Base-by-base conservation (phyloP, 441 rosid genomes). In the Pelargonium citronellum region DNA sequence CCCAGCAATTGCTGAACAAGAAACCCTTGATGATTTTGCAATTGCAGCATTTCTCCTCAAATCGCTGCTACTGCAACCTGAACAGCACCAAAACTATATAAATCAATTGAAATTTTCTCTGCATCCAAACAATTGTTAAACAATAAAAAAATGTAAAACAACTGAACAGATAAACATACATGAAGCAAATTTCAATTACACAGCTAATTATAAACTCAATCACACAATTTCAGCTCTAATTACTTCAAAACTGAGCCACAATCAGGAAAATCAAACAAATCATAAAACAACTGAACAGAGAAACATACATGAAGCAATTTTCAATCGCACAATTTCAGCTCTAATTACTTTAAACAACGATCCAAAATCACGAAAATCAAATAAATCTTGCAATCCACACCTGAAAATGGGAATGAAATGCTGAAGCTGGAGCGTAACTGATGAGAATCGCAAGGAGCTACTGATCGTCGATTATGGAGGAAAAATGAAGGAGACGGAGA, bases 1-100 rank as follows among this genome's bases (percentile, higher is more conserved):
- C 64, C 85, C 83, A 39, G 49, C 61, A 53, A 57, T 75, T 12
- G 77, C 71, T 0, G 83, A 80, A 66, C 87, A 83, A 60, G 37
- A 74, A 65, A 87, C 65, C 71, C 75, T 64, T 1, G 43, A 49
- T 19, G 67, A 57, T 57, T 57, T 0, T 55, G 70, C 53, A 65
- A 75, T 58, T 60, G 73, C 72, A 46, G 51, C 17, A 68, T 51
- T 76, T 67, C 80, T 75, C 68, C 69, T 74, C 76, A 73, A 67
- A 44, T 69, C 57, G 69, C 70, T 69, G 51, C 79, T 71, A 30
- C 68, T 57, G 63, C 63, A 74, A 27, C 84, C 82, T 83, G 82
- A 72, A 62, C 75, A 69, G 61, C 49, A 74, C 41, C 69, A 15
- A 10, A 67, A 68, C 30, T 22, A 44, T 30, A 69, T 19, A 2